phyloP scores from a whole-genome alignment of 306 rosid genomes.

The Dalbergia oliveri region DNA sequence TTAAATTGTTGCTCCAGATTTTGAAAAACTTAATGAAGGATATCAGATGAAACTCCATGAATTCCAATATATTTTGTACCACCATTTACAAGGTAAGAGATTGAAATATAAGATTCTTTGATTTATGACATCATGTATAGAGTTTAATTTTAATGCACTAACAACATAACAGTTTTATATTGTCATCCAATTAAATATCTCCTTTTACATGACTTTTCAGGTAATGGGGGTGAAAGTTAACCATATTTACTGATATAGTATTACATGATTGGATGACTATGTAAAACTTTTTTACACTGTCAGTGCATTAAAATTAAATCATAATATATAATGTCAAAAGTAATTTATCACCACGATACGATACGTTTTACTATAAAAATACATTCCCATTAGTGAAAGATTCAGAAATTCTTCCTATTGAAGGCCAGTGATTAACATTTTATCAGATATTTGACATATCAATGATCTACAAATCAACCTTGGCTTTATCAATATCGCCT shows the following conservation, averaged over 20 bases:
- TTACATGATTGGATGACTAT: no score
- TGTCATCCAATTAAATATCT: no score
- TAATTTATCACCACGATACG: constrained; percentile 3
- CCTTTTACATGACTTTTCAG: no score
- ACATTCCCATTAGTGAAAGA: constrained; percentile 13
- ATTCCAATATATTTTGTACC: background rate
- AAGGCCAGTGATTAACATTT: background rate
- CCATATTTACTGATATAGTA: no score
- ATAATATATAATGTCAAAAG: background rate
- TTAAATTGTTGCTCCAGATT: constrained; percentile 25
- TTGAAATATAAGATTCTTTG: constrained; percentile 18
- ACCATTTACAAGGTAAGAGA: constrained; percentile 16
- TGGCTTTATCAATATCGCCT: background rate
- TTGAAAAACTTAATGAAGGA: constrained; percentile 9
- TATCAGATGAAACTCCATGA: constrained; percentile 20
- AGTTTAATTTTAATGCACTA: no score
- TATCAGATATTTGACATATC: constrained; percentile 9
- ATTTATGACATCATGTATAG: background rate
- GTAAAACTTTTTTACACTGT: no score
- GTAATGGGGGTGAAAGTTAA: no score
- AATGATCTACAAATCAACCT: constrained; percentile 15
- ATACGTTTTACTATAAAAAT: background rate
- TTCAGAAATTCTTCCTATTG: background rate
- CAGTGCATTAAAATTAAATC: no score
- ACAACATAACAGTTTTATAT: no score